Evolutionary conservation across 179 eudicot species (phyloP).

Genomic region (Nepenthes alata): DNA sequence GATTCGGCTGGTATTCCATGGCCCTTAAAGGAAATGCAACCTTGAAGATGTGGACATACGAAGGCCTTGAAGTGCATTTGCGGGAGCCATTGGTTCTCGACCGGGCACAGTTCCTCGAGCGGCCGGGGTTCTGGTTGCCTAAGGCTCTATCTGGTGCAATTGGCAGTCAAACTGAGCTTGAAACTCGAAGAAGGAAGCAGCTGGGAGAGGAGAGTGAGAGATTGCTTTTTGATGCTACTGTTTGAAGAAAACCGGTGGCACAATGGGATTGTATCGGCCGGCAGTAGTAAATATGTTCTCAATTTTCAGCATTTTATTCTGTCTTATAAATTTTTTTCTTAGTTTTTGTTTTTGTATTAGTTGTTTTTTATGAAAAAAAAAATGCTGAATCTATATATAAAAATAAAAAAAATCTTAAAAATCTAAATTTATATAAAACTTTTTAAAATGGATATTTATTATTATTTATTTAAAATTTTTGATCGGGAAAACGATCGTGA

Average conservation of each 20-base stretch:
- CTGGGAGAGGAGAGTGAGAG: neutral
- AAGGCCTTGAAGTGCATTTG: conserved; percentile 43
- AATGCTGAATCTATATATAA: too few species aligned
- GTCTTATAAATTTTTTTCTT: too few species aligned
- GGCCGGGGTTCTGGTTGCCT: conserved; percentile 86
- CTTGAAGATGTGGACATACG: conserved; percentile 55
- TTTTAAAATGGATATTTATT: too few species aligned
- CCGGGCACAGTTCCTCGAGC: conserved; percentile 58
- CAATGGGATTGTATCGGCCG: too few species aligned
- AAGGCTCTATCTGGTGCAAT: conserved; percentile 87
- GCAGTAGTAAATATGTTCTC: too few species aligned
- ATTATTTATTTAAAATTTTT: too few species aligned
- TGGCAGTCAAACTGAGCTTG: conserved; percentile 50
- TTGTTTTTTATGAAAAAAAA: too few species aligned
- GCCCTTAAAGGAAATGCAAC: conserved; percentile 88
- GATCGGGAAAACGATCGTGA: too few species aligned
- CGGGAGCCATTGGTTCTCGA: conserved; percentile 89
- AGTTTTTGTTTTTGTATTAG: too few species aligned
- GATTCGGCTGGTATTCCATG: conserved; percentile 85
- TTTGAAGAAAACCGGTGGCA: conserved; percentile 3
- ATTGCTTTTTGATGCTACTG: conserved; percentile 12
- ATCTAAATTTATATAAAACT: too few species aligned
- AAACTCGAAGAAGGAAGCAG: conserved; percentile 41
- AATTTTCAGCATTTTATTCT: too few species aligned
- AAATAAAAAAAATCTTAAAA: too few species aligned